phyloP scores from a whole-genome alignment of 768 basidiomycete genomes.

The Tremella fuciformis region DNA sequence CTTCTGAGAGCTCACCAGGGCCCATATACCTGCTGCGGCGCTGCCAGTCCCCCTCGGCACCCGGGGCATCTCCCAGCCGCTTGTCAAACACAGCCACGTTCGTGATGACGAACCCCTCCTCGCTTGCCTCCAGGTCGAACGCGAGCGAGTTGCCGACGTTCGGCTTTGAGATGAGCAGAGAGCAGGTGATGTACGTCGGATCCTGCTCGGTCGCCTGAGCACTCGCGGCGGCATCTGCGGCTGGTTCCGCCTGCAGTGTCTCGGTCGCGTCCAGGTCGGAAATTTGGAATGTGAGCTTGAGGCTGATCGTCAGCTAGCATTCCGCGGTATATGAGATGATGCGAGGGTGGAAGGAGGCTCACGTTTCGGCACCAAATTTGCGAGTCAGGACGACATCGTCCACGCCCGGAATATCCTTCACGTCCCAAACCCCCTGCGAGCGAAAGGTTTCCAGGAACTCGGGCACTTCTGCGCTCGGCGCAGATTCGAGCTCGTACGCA shows the following conservation, averaged over 20 bases:
- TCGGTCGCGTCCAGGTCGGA: conserved; percentile 68
- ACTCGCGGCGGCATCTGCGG: conserved; percentile 52
- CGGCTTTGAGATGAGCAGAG: conserved; percentile 77
- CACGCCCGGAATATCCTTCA: conserved; percentile 66
- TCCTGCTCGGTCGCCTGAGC: conserved; percentile 32
- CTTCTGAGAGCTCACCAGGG: conserved; percentile 61
- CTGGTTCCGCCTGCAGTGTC: conserved; percentile 48
- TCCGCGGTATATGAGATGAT: neutral
- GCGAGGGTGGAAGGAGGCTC: conserved; percentile 39
- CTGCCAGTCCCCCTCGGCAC: conserved; percentile 89
- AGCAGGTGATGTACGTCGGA: conserved; percentile 66
- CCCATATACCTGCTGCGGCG: conserved; percentile 88
- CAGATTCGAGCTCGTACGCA: conserved; percentile 1
- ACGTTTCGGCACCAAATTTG: conserved; percentile 88
- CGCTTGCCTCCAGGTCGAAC: conserved; percentile 47
- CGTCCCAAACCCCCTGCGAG: conserved; percentile 72
- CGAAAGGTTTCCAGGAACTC: conserved; percentile 77
- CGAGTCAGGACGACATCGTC: conserved; percentile 81
- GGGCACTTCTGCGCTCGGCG: conserved; percentile 53
- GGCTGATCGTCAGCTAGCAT: conserved; percentile 55
- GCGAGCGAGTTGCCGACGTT: conserved; percentile 63
- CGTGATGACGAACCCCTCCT: conserved; percentile 62
- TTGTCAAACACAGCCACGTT: conserved; percentile 77
- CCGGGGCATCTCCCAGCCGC: conserved; percentile 72
- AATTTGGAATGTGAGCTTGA: conserved; percentile 89